Evolutionary conservation across 805 yeast species (phyloP).

Genomic region (Kodamaea nitidulidarum): DNA sequence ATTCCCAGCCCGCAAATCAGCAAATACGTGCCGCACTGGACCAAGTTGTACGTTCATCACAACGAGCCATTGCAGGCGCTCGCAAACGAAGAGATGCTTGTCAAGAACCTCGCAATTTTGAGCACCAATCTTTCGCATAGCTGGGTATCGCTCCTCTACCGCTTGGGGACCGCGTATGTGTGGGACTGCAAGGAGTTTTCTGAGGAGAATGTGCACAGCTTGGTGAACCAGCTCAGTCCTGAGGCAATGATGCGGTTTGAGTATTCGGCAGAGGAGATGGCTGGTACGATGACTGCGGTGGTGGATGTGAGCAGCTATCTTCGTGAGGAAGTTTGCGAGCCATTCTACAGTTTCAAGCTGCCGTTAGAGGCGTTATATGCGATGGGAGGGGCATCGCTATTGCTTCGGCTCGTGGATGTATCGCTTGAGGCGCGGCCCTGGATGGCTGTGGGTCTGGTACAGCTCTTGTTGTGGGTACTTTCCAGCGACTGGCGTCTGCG

Average conservation of each 20-base stretch:
- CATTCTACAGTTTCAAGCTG: conserved; percentile 12
- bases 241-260: conserved; percentile 30
- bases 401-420: conserved; percentile 45
- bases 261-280: neutral
- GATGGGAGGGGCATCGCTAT: conserved; percentile 50
- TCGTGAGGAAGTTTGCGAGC: neutral
- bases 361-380: conserved; percentile 34
- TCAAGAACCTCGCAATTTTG: conserved; percentile 39
- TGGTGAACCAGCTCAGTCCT: conserved; percentile 39
- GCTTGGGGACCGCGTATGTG: conserved; percentile 43
- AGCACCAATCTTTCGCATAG: conserved; percentile 37
- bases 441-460: neutral
- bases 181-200: conserved; percentile 43
- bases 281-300: neutral
- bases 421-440: conserved; percentile 21
- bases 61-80: conserved; percentile 12
- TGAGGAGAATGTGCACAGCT: conserved; percentile 33
- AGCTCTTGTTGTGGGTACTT: conserved; percentile 40
- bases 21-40: conserved; percentile 28
- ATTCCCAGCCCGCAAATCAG: conserved; percentile 35
- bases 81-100: conserved; percentile 23
- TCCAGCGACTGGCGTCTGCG: conserved; percentile 47
- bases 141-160: conserved; percentile 49
- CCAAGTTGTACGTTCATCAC: conserved; percentile 34
- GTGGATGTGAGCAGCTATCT: neutral